Conservation (phyloP, 1,284 basidiomycete genomes). For the Marasmius oreades region DNA sequence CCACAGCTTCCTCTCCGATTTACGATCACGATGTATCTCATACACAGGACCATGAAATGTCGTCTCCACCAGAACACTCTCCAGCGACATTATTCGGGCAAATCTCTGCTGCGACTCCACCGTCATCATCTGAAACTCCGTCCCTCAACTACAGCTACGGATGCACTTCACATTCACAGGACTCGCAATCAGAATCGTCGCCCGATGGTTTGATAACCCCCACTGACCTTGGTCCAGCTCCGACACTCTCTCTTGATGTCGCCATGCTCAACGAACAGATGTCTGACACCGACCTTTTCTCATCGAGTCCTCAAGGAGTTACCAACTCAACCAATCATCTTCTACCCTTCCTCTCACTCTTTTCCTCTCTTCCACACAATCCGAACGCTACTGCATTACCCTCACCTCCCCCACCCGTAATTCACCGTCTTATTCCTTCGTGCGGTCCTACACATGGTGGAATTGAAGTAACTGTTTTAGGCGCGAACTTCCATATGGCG, state of each 20-base stretch:
- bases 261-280: neutral
- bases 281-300: conserved; percentile 17
- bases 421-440: conserved; percentile 85
- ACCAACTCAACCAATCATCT: conserved; percentile 22
- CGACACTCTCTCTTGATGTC: neutral
- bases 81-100: neutral
- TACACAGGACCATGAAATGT: neutral
- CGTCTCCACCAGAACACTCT: neutral
- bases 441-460: conserved; percentile 92
- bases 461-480: conserved; percentile 92
- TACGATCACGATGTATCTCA: conserved; percentile 4
- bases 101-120: conserved; percentile 25
- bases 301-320: conserved; percentile 11
- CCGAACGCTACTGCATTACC: conserved; percentile 19
- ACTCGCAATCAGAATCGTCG: conserved; percentile 34
- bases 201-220: conserved; percentile 39
- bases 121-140: conserved; percentile 25
- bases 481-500: conserved; percentile 80
- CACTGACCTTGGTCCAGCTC: conserved; percentile 24
- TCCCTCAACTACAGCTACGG: conserved; percentile 31
- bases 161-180: conserved; percentile 23
- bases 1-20: conserved; percentile 31
- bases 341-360: conserved; percentile 5
- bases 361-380: conserved; percentile 3
- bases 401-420: conserved; percentile 50